Evolutionary conservation across 2,329 filamentous ascomycete genomes (phyloP).

Genomic region (Aspergillus arachidicola): DNA sequence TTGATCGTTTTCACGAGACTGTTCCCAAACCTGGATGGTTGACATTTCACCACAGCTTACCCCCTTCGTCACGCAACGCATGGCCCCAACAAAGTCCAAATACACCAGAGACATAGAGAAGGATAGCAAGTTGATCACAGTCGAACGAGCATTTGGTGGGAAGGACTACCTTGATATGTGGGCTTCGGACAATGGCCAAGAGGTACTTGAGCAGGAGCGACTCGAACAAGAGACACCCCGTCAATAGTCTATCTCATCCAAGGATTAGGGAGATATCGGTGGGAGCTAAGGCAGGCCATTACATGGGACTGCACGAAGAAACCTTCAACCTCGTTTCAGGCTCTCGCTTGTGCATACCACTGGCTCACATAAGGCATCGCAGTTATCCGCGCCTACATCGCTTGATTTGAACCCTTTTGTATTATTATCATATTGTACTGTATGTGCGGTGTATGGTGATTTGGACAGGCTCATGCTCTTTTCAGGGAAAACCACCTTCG

Average conservation of each 20-base stretch:
- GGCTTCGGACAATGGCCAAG: constrained; percentile 39
- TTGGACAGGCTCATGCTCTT: background rate
- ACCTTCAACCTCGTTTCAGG: background rate
- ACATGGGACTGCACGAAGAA: background rate
- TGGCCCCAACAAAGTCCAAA: constrained; percentile 38
- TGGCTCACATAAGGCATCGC: background rate
- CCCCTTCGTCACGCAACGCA: constrained; percentile 49
- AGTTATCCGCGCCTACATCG: background rate
- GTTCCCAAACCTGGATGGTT: background rate
- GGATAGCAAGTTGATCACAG: constrained; percentile 27
- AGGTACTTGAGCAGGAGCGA: constrained; percentile 32
- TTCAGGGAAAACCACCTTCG: background rate
- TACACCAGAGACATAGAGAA: constrained; percentile 37
- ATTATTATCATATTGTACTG: constrained; percentile 26
- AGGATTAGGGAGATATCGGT: background rate
- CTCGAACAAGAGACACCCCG: constrained; percentile 18
- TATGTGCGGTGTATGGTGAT: constrained; percentile 15
- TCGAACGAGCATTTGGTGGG: constrained; percentile 35
- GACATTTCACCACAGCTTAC: constrained; percentile 37
- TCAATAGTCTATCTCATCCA: constrained; percentile 16
- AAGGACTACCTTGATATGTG: constrained; percentile 43
- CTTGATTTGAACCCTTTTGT: constrained; percentile 9
- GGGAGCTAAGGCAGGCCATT: background rate
- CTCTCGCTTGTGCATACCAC: background rate
- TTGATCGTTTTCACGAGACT: background rate